phyloP scores from a whole-genome alignment of 495 filamentous ascomycete species.

The Aspergillus sclerotioniger region DNA sequence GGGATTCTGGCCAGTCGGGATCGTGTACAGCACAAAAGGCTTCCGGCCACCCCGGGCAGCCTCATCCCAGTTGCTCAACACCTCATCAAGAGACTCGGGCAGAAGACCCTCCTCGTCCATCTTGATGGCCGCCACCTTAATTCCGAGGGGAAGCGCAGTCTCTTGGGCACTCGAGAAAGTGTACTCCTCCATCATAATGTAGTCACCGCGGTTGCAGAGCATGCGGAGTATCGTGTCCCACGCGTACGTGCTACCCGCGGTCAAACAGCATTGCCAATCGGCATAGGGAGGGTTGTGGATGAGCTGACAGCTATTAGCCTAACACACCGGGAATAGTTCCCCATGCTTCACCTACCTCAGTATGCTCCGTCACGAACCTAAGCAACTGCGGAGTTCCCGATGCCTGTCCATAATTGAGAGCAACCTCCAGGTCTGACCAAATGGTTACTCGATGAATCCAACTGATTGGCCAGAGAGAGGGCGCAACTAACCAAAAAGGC shows the following conservation, averaged over 20 bases:
- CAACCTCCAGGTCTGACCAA: slow-evolving; percentile 66
- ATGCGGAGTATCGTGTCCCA: slow-evolving; percentile 77
- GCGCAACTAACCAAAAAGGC: slow-evolving; percentile 51
- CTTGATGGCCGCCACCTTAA: slow-evolving; percentile 66
- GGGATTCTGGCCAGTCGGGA: slow-evolving; percentile 81
- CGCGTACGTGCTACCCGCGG: slow-evolving; percentile 72
- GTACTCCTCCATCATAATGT: slow-evolving; percentile 79
- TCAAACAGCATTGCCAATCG: slow-evolving; percentile 79
- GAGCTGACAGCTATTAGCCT: slow-evolving; percentile 24
- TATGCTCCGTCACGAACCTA: slow-evolving; percentile 89
- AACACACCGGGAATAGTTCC: background rate
- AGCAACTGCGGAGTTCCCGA: slow-evolving; percentile 82
- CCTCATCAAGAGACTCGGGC: slow-evolving; percentile 60
- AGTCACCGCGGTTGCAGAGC: slow-evolving; percentile 69
- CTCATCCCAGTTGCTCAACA: slow-evolving; percentile 67
- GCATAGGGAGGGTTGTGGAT: slow-evolving; percentile 57
- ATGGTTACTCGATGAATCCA: slow-evolving; percentile 4
- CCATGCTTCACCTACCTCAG: slow-evolving; percentile 52
- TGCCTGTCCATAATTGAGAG: slow-evolving; percentile 88
- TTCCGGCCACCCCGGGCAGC: slow-evolving; percentile 56
- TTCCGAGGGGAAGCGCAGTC: slow-evolving; percentile 73
- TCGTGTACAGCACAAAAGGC: slow-evolving; percentile 61
- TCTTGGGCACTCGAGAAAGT: slow-evolving; percentile 82
- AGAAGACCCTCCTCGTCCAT: slow-evolving; percentile 80
- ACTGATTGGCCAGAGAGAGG: background rate